Evolutionary conservation across 495 filamentous ascomycete species (phyloP), one percentile per base, ranked within the genome.

Genomic region (Penicillium tannophilum): DNA sequence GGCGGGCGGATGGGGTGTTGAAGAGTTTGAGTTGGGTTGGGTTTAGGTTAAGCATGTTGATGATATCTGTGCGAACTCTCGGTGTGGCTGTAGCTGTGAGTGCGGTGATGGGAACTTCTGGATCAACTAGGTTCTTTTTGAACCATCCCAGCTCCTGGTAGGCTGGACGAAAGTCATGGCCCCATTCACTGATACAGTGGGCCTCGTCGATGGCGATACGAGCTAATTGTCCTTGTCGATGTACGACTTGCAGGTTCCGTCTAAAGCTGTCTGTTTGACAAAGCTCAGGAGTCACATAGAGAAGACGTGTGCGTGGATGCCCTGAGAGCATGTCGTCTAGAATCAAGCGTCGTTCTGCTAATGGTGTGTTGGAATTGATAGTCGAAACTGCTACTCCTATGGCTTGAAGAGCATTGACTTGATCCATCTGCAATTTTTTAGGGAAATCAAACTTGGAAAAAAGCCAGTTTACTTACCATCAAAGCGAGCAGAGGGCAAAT

Each of bases 161-260:
- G 33, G 91, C 88, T 17, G 89, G 89, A n/a, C 93, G 89, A 66
- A 98, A 98, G 71, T 98, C 93, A 69, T 98, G 93, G 17, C 93
- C 93, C 93, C 93, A 98, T 86, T 98, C 93, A 10, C 89, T 93
- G 61, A 98, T 96, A 70, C 93, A 97, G 69, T 98, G 93, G 14
- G 93, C 93, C 75, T 98, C 93, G 73, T 98, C 93, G 47, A 98
- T 87, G 45, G 88, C 93, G 62, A 98, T 84, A 10, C 93, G 86
- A 11, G 88, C 85, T 6, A 98, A 82, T 70, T 97, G 90, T 23
- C 85, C 81, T 71, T 97, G 93, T 46, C 82, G 71, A 67, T 97
- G 79, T n/a, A 97, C 86, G 2, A 87, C 78, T 53, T 78, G 79
- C 8, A 98, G 76, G 45, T 86, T 82, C 39, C 85, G 82, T 17